Percentiles rank a stretch among this genome's conserved stretches.
These are phyloP conservation scores for Corrigiola litoralis DNA, from an alignment of 179 eudicot species.

Conservation along the genomic window DNA sequence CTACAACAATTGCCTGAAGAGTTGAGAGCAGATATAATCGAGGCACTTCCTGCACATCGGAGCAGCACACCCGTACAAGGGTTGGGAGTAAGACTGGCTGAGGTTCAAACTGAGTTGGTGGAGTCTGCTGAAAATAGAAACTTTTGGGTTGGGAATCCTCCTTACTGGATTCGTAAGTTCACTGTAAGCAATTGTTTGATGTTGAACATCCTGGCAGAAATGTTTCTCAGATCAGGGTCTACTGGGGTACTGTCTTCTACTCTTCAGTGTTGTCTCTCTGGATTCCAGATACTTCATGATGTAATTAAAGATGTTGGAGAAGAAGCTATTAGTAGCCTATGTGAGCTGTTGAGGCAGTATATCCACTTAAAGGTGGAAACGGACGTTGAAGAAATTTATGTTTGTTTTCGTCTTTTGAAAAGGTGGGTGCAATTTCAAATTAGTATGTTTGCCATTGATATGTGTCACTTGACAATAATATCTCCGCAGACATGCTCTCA, in stretches of 20 bases:
- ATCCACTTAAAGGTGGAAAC: constrained; percentile 51
- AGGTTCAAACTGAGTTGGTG: constrained; percentile 13
- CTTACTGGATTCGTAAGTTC: constrained; percentile 71
- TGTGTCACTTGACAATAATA: no score
- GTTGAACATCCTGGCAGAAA: constrained; percentile 50
- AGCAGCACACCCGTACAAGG: constrained; percentile 17
- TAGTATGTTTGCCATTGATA: background rate
- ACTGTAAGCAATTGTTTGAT: constrained; percentile 41
- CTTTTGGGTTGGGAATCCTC: constrained; percentile 81
- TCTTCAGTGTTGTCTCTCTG: constrained; percentile 54
- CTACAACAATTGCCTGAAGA: constrained; percentile 81
- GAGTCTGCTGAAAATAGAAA: constrained; percentile 31
- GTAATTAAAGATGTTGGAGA: constrained; percentile 32
- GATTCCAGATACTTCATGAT: constrained; percentile 23
- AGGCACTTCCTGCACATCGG: constrained; percentile 70
- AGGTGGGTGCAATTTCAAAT: constrained; percentile 37
- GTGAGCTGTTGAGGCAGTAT: constrained; percentile 80
- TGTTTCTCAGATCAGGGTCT: constrained; percentile 47
- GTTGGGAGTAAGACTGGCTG: background rate
- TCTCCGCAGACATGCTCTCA: background rate
- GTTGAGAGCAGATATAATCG: constrained; percentile 63
- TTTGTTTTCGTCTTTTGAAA: constrained; percentile 65
- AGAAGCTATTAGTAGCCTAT: constrained; percentile 55
- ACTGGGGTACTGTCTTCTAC: constrained; percentile 52
- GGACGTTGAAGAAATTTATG: constrained; percentile 85